Conservation (phyloP, 2,329 filamentous ascomycete genomes). For the Endoconidiophora laricicola region DNA sequence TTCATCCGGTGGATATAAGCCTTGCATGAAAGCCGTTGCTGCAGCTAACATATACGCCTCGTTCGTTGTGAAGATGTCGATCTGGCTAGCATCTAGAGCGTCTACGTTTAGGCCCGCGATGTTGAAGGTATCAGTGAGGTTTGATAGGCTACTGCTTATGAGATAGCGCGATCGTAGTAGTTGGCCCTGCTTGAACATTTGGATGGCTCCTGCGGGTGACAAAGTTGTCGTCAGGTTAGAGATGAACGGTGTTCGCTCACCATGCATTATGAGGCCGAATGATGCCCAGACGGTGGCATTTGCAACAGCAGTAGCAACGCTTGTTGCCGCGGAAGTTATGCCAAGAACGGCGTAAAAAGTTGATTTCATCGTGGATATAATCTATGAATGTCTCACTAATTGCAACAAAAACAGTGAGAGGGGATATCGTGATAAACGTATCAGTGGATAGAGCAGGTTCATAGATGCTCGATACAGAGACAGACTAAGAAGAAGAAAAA, state of each 20-base stretch:
- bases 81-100: conserved; percentile 32
- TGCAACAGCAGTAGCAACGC: background rate
- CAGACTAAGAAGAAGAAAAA: no score
- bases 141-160: conserved; percentile 7
- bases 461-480: no score
- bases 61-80: conserved; percentile 26
- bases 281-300: conserved; percentile 17
- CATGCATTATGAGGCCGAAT: conserved; percentile 32
- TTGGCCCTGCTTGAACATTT: conserved; percentile 31
- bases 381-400: no score
- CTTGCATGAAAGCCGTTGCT: conserved; percentile 66
- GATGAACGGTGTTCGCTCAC: conserved; percentile 33
- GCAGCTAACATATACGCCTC: conserved; percentile 42
- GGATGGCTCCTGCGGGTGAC: conserved; percentile 37
- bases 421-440: no score
- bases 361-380: no score
- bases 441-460: no score
- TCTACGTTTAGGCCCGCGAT: conserved; percentile 27
- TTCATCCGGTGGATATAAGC: conserved; percentile 59
- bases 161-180: conserved; percentile 35
- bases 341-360: no score
- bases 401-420: no score
- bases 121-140: conserved; percentile 15
- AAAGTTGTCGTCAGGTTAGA: conserved; percentile 21
- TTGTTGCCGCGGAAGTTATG: no score